Conservation (phyloP, 208 protist genomes). For the Trypanosoma boissoni region DNA sequence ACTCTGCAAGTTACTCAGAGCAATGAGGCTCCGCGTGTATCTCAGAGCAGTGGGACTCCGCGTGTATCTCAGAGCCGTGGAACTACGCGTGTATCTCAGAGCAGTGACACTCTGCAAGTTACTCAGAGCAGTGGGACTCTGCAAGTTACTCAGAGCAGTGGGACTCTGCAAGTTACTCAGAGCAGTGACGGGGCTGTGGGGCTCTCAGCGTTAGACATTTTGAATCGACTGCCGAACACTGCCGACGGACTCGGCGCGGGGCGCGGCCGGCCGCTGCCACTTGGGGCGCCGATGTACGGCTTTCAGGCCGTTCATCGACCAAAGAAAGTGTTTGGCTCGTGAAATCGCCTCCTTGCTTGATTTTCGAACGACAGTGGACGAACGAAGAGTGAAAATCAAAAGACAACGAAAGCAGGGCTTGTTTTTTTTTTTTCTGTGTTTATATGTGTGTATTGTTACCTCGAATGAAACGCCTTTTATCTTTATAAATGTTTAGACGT, state of each 20-base stretch:
- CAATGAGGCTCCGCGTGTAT: neutral
- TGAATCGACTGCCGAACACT: neutral
- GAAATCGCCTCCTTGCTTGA: neutral
- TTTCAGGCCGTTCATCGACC: conserved; percentile 21
- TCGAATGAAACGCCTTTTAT: no score
- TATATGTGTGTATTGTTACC: neutral
- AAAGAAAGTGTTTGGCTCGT: conserved; percentile 13
- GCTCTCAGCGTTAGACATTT: conserved; percentile 3
- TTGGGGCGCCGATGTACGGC: conserved; percentile 4
- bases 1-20: no score
- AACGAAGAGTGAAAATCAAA: no score
- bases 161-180: neutral
- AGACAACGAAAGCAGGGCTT: no score
- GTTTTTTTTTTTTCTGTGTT: neutral
- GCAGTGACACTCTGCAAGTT: neutral
- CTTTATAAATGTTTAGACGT: neutral
- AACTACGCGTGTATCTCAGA: neutral
- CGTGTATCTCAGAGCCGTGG: neutral
- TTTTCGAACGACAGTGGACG: neutral
- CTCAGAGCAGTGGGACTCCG: neutral
- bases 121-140: neutral
- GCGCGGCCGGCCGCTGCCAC: neutral
- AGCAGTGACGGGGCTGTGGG: neutral
- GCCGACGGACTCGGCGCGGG: neutral
- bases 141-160: neutral